Conservation (phyloP, 164 flowering plant species). For the Macadamia integrifolia region DNA sequence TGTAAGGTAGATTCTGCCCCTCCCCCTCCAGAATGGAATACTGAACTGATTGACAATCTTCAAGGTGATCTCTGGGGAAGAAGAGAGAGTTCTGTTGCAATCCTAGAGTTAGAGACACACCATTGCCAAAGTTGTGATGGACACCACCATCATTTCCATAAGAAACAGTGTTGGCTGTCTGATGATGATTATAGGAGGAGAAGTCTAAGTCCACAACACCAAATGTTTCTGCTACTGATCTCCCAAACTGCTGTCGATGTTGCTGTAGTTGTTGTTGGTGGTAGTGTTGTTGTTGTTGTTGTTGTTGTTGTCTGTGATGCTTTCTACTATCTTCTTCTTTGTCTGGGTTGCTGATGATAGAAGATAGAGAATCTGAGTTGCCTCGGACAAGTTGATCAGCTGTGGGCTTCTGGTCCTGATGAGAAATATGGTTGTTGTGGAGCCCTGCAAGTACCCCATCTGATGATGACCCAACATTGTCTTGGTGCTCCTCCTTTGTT, state of each 20-base stretch:
- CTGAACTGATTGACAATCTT: constrained; percentile 56
- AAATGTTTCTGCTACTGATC: constrained; percentile 19
- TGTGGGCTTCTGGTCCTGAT: constrained; percentile 57
- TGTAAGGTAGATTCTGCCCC: constrained; percentile 62
- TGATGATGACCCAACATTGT: constrained; percentile 24
- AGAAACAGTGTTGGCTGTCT: constrained; percentile 22
- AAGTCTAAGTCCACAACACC: constrained; percentile 61
- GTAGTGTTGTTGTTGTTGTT: constrained; percentile 18
- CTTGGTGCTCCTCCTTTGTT: constrained; percentile 47
- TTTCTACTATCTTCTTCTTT: constrained; percentile 16
- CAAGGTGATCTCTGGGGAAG: constrained; percentile 53
- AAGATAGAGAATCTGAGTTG: constrained; percentile 72
- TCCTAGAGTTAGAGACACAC: constrained; percentile 80
- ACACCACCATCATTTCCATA: constrained; percentile 15
- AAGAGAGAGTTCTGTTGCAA: constrained; percentile 66
- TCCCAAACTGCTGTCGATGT: constrained; percentile 27
- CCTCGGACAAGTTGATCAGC: constrained; percentile 47
- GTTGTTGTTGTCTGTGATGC: not conserved
- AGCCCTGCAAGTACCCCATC: constrained; percentile 22
- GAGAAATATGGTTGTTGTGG: constrained; percentile 20
- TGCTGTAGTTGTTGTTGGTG: constrained; percentile 14
- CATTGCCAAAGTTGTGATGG: constrained; percentile 35
- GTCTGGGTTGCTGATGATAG: constrained; percentile 53
- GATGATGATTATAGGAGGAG: constrained; percentile 43
- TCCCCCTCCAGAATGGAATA: constrained; percentile 72